Conservation (phyloP, 176 grass and related monocot species). For the Eragrostis nindensis region DNA sequence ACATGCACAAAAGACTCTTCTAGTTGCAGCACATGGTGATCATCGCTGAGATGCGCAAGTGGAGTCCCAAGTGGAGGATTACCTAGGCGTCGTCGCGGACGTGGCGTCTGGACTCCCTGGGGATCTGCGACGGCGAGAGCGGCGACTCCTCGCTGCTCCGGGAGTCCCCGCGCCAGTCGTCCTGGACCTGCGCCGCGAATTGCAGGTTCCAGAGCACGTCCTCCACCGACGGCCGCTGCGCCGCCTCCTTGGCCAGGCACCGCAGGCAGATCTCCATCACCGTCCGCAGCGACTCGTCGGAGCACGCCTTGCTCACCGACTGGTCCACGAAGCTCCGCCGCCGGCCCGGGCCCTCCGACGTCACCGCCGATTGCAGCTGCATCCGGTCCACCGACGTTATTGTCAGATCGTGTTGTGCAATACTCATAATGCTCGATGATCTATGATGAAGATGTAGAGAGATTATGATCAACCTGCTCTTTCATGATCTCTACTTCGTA, state of each 20-base stretch:
- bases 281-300: slow-evolving; percentile 71
- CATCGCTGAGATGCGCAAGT: too few relatives aligned
- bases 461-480: slow-evolving; percentile 53
- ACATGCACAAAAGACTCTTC: too few relatives aligned
- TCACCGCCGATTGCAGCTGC: slow-evolving; percentile 70
- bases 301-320: slow-evolving; percentile 49
- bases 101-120: background rate
- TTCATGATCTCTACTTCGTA: slow-evolving; percentile 65
- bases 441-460: too few relatives aligned
- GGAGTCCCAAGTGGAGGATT: background rate
- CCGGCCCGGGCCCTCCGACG: slow-evolving; percentile 47
- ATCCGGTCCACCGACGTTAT: background rate
- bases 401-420: too few relatives aligned
- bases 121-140: slow-evolving; percentile 52
- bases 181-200: slow-evolving; percentile 89
- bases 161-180: slow-evolving; percentile 64
- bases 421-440: too few relatives aligned
- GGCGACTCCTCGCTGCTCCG: slow-evolving; percentile 65
- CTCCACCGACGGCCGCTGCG: slow-evolving; percentile 74
- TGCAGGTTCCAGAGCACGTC: slow-evolving; percentile 98
- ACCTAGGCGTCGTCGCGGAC: background rate
- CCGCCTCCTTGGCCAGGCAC: slow-evolving; percentile 76
- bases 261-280: slow-evolving; percentile 85
- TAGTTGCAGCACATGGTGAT: too few relatives aligned
- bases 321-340: slow-evolving; percentile 55